phyloP scores from a whole-genome alignment of 257 asterid genomes.

The Solanum tarijense region DNA sequence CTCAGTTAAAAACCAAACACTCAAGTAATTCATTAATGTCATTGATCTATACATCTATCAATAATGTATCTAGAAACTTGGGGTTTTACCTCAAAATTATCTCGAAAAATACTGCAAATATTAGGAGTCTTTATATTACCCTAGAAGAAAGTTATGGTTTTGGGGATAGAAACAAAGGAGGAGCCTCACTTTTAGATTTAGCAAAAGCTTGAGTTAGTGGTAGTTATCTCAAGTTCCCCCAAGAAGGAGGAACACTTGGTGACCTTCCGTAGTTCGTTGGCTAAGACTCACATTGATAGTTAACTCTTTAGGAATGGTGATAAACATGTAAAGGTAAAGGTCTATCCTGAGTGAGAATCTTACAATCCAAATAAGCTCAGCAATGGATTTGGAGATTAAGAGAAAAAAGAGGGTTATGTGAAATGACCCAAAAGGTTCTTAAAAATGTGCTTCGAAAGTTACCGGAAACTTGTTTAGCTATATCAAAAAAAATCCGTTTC shows the following conservation, averaged over 20 bases:
- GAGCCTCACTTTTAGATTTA: not conserved
- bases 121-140: not conserved
- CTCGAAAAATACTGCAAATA: not conserved
- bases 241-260: not conserved
- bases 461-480: too few species aligned
- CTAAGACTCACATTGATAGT: not conserved
- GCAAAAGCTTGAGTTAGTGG: not conserved
- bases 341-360: not conserved
- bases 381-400: not conserved
- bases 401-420: not conserved
- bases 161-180: not conserved
- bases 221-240: not conserved
- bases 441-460: too few species aligned
- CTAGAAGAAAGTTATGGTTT: not conserved
- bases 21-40: not conserved
- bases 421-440: too few species aligned
- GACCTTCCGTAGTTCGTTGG: not conserved
- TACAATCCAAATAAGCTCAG: not conserved
- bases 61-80: not conserved
- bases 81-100: not conserved
- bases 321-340: not conserved
- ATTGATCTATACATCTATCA: not conserved
- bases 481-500: too few species aligned
- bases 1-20: not conserved
- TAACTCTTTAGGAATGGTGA: not conserved